Conservation (phyloP, 2,329 filamentous ascomycete species). For the Penicillium frequentans region DNA sequence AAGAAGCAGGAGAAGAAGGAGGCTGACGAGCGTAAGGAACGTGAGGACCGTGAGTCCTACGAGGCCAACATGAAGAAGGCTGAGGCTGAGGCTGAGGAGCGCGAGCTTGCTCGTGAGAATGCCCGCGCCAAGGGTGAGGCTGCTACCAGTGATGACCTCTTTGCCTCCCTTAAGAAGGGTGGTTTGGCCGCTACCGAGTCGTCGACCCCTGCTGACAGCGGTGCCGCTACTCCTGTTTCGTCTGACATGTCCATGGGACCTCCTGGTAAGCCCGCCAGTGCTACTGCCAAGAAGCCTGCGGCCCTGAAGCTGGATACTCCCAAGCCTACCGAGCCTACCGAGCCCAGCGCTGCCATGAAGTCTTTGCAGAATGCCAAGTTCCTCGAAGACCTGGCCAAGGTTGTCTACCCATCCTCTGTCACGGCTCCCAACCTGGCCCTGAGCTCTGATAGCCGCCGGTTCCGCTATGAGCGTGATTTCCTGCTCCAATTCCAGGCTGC, state of each 20-base stretch:
- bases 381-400: constrained; percentile 73
- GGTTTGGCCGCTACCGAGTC: constrained; percentile 36
- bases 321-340: constrained; percentile 83
- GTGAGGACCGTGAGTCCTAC: constrained; percentile 45
- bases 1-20: constrained; percentile 77
- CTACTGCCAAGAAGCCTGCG: constrained; percentile 73
- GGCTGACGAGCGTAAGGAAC: constrained; percentile 46
- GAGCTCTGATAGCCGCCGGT: constrained; percentile 76
- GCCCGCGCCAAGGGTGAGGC: constrained; percentile 37
- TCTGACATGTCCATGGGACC: constrained; percentile 46
- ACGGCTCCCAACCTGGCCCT: constrained; percentile 88
- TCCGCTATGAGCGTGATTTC: constrained; percentile 95
- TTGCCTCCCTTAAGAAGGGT: constrained; percentile 47
- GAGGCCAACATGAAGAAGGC: constrained; percentile 51
- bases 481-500: constrained; percentile 93
- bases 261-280: constrained; percentile 55
- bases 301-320: constrained; percentile 86
- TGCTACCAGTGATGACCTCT: constrained; percentile 31
- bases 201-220: constrained; percentile 46
- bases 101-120: constrained; percentile 44
- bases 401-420: constrained; percentile 81
- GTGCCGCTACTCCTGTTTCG: constrained; percentile 46
- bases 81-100: constrained; percentile 50
- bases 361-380: constrained; percentile 89
- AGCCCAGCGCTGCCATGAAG: constrained; percentile 88